Evolutionary conservation across 148 eudicot species (phyloP).

Genomic region (Rhododendron vialii): DNA sequence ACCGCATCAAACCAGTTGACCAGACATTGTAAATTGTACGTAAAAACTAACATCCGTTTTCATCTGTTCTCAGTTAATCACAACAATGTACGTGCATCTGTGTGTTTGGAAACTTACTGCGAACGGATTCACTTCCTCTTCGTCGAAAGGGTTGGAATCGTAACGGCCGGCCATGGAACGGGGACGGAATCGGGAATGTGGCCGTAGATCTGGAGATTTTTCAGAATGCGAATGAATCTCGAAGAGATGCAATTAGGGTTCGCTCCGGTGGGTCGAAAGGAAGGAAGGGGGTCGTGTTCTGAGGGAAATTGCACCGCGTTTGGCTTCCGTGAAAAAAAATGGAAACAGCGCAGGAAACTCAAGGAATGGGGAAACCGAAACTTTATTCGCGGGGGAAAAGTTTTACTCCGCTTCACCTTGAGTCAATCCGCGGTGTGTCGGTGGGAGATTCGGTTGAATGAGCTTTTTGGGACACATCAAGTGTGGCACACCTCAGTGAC

Average conservation of each 20-base stretch:
- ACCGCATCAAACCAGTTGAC: too few relatives aligned
- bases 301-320: neutral
- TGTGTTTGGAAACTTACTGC: constrained; percentile 31
- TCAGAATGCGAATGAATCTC: neutral
- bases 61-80: neutral
- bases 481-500: too few relatives aligned
- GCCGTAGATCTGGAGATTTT: neutral
- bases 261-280: neutral
- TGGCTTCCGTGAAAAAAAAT: neutral
- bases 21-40: too few relatives aligned
- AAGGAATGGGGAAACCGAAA: neutral
- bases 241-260: neutral
- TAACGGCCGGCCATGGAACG: constrained; percentile 35
- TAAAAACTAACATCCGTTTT: too few relatives aligned
- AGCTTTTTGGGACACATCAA: too few relatives aligned
- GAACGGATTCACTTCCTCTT: constrained; percentile 70
- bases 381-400: constrained; percentile 1
- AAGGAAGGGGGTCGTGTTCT: neutral
- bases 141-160: constrained; percentile 53
- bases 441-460: neutral
- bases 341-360: too few relatives aligned
- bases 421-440: neutral
- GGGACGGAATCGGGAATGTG: neutral
- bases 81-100: neutral
- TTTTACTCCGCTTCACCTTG: neutral